Base-by-base conservation (phyloP, 129 eudicot species). In the Silybum marianum region DNA sequence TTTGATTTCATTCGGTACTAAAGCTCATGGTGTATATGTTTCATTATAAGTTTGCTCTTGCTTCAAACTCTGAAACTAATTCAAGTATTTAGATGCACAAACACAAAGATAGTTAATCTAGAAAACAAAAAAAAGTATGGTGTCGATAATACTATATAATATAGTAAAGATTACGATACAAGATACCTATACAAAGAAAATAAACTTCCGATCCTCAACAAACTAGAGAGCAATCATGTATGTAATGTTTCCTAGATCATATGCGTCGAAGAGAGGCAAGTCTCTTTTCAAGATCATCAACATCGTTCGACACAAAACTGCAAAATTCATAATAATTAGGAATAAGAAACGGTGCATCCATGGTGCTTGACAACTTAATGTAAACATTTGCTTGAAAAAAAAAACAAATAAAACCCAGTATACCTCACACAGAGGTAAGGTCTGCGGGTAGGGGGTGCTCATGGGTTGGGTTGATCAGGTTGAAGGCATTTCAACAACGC, bases 201-300 rank as follows among this genome's bases (percentile, higher is more conserved):
- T 38, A 69, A 22, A 21, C 78, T 71, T 77, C 58, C 6, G 19
- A 30, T 44, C 79, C 73, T 40, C 68, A 8, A n/a, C n/a, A n/a
- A n/a, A n/a, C n/a, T n/a, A n/a, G n/a, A n/a, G n/a, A n/a, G n/a
- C 34, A 18, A 48, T 12, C 66, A 34, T 60, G n/a, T 44, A 38
- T 18, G 66, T 71, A 75, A 75, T 32, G 22, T 18, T 16, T 51
- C 77, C 74, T 34, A 30, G 13, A 22, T 93, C 97, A 93, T 6
- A 89, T 84, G 70, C 98, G 89, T 39, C 98, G 88, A 19, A 94
- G 97, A 32, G 98, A 91, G 21, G 98, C 98, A 84, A 94, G 84
- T 84, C 98, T 94, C 87, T 91, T 88, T 71, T 91, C 98, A 13
- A 94, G 98, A 78, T 94, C 98, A 19, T 94, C 98, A 34, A 91